Conservation (phyloP, 306 rosid genomes). For the Canavalia ensiformis region DNA sequence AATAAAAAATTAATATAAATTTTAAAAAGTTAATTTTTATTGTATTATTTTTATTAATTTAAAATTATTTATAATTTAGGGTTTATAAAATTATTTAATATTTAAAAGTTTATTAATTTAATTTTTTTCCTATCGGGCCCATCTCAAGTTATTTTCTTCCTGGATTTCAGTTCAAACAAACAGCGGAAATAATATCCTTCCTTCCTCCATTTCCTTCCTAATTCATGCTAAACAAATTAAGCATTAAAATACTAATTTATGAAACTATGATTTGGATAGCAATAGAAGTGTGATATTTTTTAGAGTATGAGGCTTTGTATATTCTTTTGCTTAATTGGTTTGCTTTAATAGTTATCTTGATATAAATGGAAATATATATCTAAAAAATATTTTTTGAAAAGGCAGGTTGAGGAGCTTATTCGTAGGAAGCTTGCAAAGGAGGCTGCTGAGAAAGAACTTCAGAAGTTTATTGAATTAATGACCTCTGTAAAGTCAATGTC, state of each 20-base stretch:
- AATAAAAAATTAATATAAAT: no score
- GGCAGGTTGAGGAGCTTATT: constrained; percentile 88
- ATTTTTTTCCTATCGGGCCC: no score
- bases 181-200: no score
- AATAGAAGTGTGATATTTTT: constrained; percentile 24
- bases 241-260: constrained; percentile 7
- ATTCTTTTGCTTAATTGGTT: background rate
- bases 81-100: no score
- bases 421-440: constrained; percentile 80
- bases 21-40: no score
- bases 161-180: no score
- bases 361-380: constrained; percentile 27
- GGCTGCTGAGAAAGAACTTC: constrained; percentile 82
- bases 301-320: background rate
- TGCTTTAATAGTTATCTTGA: constrained; percentile 20
- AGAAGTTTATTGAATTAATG: constrained; percentile 71
- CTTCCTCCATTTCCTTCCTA: no score
- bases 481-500: constrained; percentile 80
- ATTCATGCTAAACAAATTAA: no score
- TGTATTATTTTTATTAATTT: no score
- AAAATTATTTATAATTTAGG: no score
- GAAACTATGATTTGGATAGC: constrained; percentile 29
- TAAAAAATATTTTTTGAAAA: constrained; percentile 35
- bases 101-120: no score
- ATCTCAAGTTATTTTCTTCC: no score